phyloP scores from a whole-genome alignment of 2,329 filamentous ascomycete genomes.

The Colletotrichum spaethianum region DNA sequence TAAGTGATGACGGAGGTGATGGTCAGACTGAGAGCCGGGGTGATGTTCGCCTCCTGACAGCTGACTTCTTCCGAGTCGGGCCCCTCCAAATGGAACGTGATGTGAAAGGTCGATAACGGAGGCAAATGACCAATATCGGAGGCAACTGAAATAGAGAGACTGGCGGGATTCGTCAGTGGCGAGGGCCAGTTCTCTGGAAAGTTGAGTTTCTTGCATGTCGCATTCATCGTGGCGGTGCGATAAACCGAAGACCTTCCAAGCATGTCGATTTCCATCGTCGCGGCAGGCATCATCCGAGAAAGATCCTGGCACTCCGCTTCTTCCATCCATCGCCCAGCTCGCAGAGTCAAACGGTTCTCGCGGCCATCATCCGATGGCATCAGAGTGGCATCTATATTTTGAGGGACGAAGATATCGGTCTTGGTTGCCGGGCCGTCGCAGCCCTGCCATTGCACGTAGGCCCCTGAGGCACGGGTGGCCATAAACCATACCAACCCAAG shows the following conservation, averaged over 20 bases:
- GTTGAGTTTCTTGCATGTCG: conserved; percentile 16
- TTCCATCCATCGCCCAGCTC: conserved; percentile 23
- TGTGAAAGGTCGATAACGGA: conserved; percentile 40
- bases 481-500: conserved; percentile 25
- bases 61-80: conserved; percentile 19
- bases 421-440: conserved; percentile 31
- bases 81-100: conserved; percentile 30
- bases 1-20: conserved; percentile 35
- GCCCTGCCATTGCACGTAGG: conserved; percentile 43
- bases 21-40: conserved; percentile 34
- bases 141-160: conserved; percentile 14
- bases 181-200: not conserved
- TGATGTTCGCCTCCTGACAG: conserved; percentile 42
- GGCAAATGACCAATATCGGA: conserved; percentile 34
- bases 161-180: not conserved
- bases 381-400: conserved; percentile 6
- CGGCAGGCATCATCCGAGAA: conserved; percentile 12
- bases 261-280: conserved; percentile 27
- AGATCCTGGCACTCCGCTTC: conserved; percentile 25
- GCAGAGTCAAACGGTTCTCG: conserved; percentile 8
- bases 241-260: conserved; percentile 26
- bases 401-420: conserved; percentile 5
- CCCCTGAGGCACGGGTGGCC: conserved; percentile 32
- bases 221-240: not conserved
- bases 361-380: not conserved